A percentile compares a stretch with the other conserved stretches of the same genome.
phyloP scores from a whole-genome alignment of 352 stramenopile genomes.

The Phytophthora citrophthora region DNA sequence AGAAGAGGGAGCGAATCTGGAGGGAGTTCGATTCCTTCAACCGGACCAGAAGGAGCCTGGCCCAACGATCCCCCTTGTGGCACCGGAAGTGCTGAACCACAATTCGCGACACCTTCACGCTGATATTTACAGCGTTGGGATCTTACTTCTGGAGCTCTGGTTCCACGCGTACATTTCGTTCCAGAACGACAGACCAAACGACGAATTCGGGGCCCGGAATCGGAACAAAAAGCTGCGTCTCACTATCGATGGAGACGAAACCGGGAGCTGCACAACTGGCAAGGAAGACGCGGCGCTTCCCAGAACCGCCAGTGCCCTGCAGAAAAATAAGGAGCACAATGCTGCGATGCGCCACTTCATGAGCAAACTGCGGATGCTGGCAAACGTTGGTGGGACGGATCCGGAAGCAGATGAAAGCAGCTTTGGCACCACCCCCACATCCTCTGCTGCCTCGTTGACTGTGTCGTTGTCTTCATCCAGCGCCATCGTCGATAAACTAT shows the following conservation, averaged over 20 bases:
- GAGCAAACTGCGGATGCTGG: conserved; percentile 48
- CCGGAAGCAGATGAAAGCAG: conserved; percentile 44
- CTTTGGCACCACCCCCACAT: conserved; percentile 51
- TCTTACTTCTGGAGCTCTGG: conserved; percentile 66
- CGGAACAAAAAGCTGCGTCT: conserved; percentile 25
- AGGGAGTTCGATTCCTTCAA: conserved; percentile 48
- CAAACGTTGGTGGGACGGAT: conserved; percentile 36
- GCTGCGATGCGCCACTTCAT: conserved; percentile 57
- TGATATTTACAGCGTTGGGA: conserved; percentile 67
- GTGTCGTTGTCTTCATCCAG: conserved; percentile 39
- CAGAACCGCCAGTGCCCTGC: conserved; percentile 27
- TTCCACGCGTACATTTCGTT: conserved; percentile 55
- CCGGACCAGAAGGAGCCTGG: conserved; percentile 10
- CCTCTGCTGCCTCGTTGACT: conserved; percentile 38
- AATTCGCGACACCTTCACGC: conserved; percentile 40
- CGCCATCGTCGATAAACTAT: conserved; percentile 52
- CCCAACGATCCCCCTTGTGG: conserved; percentile 47
- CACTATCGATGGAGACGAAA: conserved; percentile 19
- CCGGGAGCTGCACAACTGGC: conserved; percentile 3
- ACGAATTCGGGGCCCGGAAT: conserved; percentile 17
- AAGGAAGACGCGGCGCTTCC: conserved; percentile 21
- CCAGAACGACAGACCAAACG: conserved; percentile 29
- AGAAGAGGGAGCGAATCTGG: conserved; percentile 34
- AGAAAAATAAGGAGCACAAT: conserved; percentile 44
- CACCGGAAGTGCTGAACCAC: conserved; percentile 53